A percentile compares a stretch with the other conserved stretches of the same genome.
phyloP scores from a whole-genome alignment of 148 eudicot genomes.

The Rhododendron kiyosumense region DNA sequence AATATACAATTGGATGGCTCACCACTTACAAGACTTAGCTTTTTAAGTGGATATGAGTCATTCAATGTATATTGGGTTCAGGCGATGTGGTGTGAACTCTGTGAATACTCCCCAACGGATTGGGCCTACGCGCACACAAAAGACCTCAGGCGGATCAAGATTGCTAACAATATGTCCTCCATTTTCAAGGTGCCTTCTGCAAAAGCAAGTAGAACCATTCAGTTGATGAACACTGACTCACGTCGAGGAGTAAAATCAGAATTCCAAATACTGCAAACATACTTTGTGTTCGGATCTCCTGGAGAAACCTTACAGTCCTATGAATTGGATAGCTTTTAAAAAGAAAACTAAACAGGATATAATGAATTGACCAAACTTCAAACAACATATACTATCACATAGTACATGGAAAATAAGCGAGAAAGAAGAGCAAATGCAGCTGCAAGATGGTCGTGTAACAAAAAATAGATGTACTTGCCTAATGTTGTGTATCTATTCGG shows the following conservation, averaged over 20 bases:
- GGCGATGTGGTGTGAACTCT: too few relatives aligned
- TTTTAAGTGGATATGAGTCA: too few relatives aligned
- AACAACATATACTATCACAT: not conserved
- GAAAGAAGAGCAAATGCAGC: not conserved
- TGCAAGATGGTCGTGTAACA: not conserved
- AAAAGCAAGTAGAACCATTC: slow-evolving; percentile 20
- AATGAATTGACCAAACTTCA: not conserved
- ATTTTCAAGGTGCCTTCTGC: slow-evolving; percentile 39
- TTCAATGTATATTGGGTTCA: too few relatives aligned
- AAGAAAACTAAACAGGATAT: not conserved
- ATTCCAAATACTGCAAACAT: not conserved
- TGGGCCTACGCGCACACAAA: too few relatives aligned
- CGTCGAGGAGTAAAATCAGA: slow-evolving; percentile 56
- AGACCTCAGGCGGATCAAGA: too few relatives aligned
- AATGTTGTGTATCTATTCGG: slow-evolving; percentile 71
- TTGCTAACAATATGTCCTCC: too few relatives aligned
- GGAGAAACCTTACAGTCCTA: not conserved
- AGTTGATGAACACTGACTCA: not conserved
- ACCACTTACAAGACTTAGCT: too few relatives aligned
- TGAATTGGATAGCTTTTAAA: not conserved
- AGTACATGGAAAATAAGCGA: not conserved
- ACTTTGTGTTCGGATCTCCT: too few relatives aligned
- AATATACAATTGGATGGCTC: too few relatives aligned
- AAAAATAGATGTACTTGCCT: slow-evolving; percentile 40
- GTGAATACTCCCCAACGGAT: too few relatives aligned